Evolutionary conservation across 495 filamentous ascomycete genomes (phyloP).

Genomic region (Podospora sp.): DNA sequence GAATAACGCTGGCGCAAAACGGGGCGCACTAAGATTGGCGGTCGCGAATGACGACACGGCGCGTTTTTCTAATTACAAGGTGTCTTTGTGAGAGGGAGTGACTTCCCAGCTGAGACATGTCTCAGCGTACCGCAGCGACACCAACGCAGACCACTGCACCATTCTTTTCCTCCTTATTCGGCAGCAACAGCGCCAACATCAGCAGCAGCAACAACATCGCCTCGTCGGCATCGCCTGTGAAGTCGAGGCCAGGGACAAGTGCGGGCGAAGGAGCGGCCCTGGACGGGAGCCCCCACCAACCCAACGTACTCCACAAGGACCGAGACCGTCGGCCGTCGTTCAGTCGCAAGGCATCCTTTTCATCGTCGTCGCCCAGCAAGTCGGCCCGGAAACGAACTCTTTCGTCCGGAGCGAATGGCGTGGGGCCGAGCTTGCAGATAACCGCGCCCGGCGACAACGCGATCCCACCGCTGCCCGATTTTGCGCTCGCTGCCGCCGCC

Average conservation of each 20-base stretch:
- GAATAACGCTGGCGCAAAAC: conserved; percentile 6
- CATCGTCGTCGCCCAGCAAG: conserved; percentile 38
- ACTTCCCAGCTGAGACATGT: conserved; percentile 36
- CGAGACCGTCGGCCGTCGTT: conserved; percentile 52
- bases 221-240: conserved; percentile 24
- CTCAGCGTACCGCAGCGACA: conserved; percentile 41
- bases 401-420: conserved; percentile 34
- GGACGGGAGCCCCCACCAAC: conserved; percentile 29
- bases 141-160: conserved; percentile 44
- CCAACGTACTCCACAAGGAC: conserved; percentile 46
- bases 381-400: conserved; percentile 35
- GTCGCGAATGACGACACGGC: conserved; percentile 16
- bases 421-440: background rate
- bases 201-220: conserved; percentile 29
- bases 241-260: conserved; percentile 46
- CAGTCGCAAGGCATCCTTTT: conserved; percentile 46
- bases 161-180: conserved; percentile 49
- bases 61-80: conserved; percentile 17
- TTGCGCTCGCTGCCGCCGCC: conserved; percentile 42
- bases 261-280: conserved; percentile 33
- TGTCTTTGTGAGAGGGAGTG: conserved; percentile 10
- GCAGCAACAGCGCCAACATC: conserved; percentile 19
- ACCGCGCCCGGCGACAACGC: conserved; percentile 33
- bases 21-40: conserved; percentile 17
- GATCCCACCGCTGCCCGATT: conserved; percentile 42